A percentile compares a stretch with the other conserved stretches of the same genome.
Evolutionary conservation across 2,329 filamentous ascomycete species (phyloP).

Genomic region (Alternaria gaisen): DNA sequence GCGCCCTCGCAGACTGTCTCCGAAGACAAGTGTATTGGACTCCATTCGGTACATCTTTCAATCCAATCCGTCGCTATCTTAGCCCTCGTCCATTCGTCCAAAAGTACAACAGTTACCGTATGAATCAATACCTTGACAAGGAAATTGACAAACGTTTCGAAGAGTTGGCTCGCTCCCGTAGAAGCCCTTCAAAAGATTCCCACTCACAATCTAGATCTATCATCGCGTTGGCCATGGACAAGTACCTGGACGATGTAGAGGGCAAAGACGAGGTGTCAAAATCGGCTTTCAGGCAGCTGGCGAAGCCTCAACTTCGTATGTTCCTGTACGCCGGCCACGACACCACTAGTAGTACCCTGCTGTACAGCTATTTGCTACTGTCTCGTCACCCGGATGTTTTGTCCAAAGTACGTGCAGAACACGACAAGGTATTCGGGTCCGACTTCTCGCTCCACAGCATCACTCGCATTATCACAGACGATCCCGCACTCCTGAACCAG

Average conservation of each 20-base stretch:
- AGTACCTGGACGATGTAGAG: constrained; percentile 7
- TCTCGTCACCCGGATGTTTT: constrained; percentile 33
- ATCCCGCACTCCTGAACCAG: constrained; percentile 37
- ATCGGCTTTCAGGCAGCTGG: constrained; percentile 26
- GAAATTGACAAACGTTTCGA: constrained; percentile 27
- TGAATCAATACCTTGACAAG: constrained; percentile 21
- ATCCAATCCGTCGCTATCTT: constrained; percentile 23
- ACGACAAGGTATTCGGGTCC: constrained; percentile 38
- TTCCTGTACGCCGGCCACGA: constrained; percentile 48
- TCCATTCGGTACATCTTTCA: constrained; percentile 20
- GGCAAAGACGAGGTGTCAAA: constrained; percentile 14
- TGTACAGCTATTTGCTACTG: constrained; percentile 34
- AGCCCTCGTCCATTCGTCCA: constrained; percentile 19
- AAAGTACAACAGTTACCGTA: constrained; percentile 19
- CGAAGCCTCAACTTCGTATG: constrained; percentile 27
- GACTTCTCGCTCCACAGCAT: constrained; percentile 13
- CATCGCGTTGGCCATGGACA: constrained; percentile 14
- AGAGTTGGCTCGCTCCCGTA: constrained; percentile 14
- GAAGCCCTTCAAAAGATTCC: background rate
- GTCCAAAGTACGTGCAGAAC: constrained; percentile 37
- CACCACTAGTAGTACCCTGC: constrained; percentile 38
- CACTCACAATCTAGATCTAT: constrained; percentile 1
- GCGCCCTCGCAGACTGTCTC: constrained; percentile 20
- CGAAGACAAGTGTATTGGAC: constrained; percentile 24
- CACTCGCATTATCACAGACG: background rate